phyloP scores from a whole-genome alignment of 805 yeast species.

The Saccharomyces jurei region DNA sequence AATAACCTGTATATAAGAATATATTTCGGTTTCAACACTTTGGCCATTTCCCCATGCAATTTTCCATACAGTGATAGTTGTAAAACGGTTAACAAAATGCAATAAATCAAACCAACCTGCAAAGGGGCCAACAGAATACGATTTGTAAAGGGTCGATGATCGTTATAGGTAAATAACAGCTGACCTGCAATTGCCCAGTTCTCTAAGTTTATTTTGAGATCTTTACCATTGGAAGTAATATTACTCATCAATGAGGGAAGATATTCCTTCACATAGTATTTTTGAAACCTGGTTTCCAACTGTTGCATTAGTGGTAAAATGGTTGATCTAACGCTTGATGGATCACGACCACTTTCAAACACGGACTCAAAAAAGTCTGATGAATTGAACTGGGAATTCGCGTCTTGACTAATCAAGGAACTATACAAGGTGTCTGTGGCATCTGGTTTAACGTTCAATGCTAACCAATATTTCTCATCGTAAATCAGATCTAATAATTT shows the following conservation, averaged over 20 bases:
- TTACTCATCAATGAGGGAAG: slow-evolving; percentile 26
- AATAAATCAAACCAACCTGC: slow-evolving; percentile 68
- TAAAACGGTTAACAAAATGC: slow-evolving; percentile 66
- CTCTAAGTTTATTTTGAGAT: slow-evolving; percentile 15
- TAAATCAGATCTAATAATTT: slow-evolving; percentile 40
- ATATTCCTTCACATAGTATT: slow-evolving; percentile 13
- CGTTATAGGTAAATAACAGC: slow-evolving; percentile 32
- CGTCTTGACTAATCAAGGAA: slow-evolving; percentile 19
- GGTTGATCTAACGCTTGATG: slow-evolving; percentile 38
- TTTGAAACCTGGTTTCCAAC: slow-evolving; percentile 31
- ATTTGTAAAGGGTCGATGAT: slow-evolving; percentile 43
- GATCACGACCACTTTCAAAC: slow-evolving; percentile 62
- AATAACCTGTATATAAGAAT: slow-evolving; percentile 46
- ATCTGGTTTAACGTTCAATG: slow-evolving; percentile 44
- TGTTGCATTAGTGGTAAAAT: slow-evolving; percentile 37
- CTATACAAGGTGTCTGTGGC: slow-evolving; percentile 32
- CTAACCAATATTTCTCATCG: slow-evolving; percentile 55
- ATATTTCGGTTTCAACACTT: slow-evolving; percentile 36
- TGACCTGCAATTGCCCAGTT: slow-evolving; percentile 22
- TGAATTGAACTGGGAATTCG: slow-evolving; percentile 14
- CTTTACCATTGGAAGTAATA: slow-evolving; percentile 5
- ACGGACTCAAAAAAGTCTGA: slow-evolving; percentile 31
- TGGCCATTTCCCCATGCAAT: slow-evolving; percentile 43
- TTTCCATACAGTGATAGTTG: slow-evolving; percentile 52
- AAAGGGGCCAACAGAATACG: slow-evolving; percentile 54